phyloP scores from a whole-genome alignment of 2,329 filamentous ascomycete genomes.

The Tolypocladium cylindrosporum region DNA sequence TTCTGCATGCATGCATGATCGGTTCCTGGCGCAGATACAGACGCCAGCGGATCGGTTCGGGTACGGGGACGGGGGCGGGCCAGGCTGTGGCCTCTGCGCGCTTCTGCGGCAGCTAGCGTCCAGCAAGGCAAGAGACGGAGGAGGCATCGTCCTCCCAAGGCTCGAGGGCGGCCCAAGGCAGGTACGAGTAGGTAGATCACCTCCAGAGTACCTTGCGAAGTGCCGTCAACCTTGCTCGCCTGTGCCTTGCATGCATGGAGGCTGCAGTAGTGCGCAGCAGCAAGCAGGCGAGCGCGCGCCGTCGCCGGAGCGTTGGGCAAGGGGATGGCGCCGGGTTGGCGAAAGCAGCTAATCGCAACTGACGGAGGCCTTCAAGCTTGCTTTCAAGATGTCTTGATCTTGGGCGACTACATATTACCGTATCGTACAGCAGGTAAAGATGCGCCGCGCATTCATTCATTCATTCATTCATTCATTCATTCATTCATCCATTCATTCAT shows the following conservation, averaged over 20 bases:
- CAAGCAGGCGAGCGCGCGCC: not conserved
- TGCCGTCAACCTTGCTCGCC: not conserved
- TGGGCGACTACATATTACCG: too few relatives aligned
- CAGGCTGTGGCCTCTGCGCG: not conserved
- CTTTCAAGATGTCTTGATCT: not conserved
- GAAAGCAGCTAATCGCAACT: not conserved
- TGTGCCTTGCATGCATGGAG: not conserved
- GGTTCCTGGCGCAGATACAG: not conserved
- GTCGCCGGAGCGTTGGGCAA: not conserved
- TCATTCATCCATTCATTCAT: not conserved
- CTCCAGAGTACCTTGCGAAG: not conserved
- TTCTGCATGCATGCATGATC: not conserved
- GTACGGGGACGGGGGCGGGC: not conserved
- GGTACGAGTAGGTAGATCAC: not conserved
- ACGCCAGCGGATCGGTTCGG: not conserved
- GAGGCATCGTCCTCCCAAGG: not conserved
- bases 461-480: not conserved
- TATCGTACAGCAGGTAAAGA: not conserved
- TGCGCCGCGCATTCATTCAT: not conserved
- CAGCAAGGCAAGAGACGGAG: not conserved
- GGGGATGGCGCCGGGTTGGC: not conserved
- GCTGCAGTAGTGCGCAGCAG: not conserved
- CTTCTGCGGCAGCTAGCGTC: not conserved
- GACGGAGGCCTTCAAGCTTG: not conserved
- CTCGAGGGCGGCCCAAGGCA: not conserved